These are phyloP conservation scores for Blastobotrys persicus DNA, from an alignment of 1,139 yeast species.

Conservation along the genomic window DNA sequence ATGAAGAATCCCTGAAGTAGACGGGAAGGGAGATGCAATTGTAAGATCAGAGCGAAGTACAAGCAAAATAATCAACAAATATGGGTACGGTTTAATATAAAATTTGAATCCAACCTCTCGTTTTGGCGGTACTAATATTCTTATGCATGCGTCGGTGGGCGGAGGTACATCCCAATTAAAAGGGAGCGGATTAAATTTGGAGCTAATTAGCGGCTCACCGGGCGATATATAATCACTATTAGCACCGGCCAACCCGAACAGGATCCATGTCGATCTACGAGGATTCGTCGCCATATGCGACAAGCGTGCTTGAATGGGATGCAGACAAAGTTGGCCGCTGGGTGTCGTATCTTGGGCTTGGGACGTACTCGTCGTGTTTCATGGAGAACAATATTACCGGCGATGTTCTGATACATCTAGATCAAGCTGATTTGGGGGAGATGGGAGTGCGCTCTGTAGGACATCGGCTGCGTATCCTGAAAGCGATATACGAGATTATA, in stretches of 20 bases:
- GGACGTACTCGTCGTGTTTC: conserved; percentile 30
- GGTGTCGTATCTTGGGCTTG: conserved; percentile 31
- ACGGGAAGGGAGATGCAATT: too few species aligned
- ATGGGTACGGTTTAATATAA: background rate
- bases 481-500: conserved; percentile 37
- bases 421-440: conserved; percentile 41
- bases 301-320: conserved; percentile 31
- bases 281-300: conserved; percentile 6
- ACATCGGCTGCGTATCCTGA: conserved; percentile 41
- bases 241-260: background rate
- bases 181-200: background rate
- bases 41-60: too few species aligned
- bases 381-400: conserved; percentile 41
- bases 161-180: background rate
- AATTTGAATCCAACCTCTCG: background rate
- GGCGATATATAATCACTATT: background rate
- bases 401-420: conserved; percentile 41
- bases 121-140: background rate
- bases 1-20: too few species aligned
- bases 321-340: conserved; percentile 30
- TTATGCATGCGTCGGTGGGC: background rate
- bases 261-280: conserved; percentile 6
- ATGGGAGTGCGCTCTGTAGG: conserved; percentile 43
- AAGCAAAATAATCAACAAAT: too few species aligned
- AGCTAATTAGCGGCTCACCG: too few species aligned